phyloP scores from a whole-genome alignment of 306 rosid species.

The Trifolium subterraneum region DNA sequence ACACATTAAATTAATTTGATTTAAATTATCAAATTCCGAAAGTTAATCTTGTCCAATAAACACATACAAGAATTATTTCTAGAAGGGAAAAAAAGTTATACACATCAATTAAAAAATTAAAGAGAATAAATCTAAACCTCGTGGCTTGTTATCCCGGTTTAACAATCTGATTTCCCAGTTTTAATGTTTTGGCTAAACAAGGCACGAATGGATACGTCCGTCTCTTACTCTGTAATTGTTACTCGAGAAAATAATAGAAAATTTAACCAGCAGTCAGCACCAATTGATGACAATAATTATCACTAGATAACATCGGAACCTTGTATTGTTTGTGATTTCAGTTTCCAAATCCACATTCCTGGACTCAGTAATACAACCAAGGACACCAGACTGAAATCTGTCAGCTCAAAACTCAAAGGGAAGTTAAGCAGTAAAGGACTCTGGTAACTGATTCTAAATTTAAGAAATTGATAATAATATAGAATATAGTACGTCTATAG shows the following conservation, averaged over 20 bases:
- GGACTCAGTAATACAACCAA: background rate
- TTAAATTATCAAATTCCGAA: no score
- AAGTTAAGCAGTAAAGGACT: constrained; percentile 23
- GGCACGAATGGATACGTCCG: background rate
- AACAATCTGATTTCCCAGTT: background rate
- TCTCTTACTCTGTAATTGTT: no score
- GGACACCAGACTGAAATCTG: background rate
- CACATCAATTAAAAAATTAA: no score
- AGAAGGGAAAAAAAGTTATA: no score
- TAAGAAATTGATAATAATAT: constrained; percentile 43
- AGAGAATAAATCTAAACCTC: no score
- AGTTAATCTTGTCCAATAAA: no score
- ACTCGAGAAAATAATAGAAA: background rate
- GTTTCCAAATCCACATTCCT: no score
- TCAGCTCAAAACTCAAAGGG: background rate
- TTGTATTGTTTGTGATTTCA: no score
- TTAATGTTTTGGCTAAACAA: background rate
- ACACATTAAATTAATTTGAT: no score
- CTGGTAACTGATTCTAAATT: background rate
- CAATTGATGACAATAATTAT: no score
- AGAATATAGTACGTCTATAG: constrained; percentile 48
- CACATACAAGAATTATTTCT: no score
- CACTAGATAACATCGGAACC: no score
- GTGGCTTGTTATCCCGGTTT: background rate
- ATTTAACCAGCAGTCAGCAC: background rate